Conservation (phyloP, 2,329 filamentous ascomycete genomes). For the Fulvia fulva region DNA sequence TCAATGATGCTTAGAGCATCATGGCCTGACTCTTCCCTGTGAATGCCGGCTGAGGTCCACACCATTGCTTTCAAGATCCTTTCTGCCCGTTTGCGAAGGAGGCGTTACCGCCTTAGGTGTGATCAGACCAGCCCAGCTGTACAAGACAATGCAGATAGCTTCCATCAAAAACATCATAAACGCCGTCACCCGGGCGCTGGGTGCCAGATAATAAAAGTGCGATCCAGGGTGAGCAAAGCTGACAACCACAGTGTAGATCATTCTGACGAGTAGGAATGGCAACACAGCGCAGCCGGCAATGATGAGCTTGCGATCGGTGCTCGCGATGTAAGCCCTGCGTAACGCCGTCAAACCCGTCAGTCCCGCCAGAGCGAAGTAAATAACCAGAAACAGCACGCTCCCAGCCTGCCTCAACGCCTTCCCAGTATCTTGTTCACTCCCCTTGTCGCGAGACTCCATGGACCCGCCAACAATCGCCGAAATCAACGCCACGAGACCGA, state of each 20-base stretch:
- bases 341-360: constrained; percentile 15
- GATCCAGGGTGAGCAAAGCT: constrained; percentile 18
- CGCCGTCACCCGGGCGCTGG: constrained; percentile 21
- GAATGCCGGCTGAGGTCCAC: no score
- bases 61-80: neutral
- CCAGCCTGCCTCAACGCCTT: constrained; percentile 18
- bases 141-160: constrained; percentile 21
- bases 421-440: constrained; percentile 10
- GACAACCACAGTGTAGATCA: constrained; percentile 32
- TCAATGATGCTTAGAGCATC: no score
- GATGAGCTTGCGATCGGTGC: constrained; percentile 19
- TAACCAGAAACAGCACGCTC: constrained; percentile 21
- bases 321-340: constrained; percentile 7
- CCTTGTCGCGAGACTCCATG: constrained; percentile 1
- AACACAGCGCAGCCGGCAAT: constrained; percentile 25
- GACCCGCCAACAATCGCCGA: constrained; percentile 27
- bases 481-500: constrained; percentile 23
- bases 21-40: no score
- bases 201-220: constrained; percentile 18
- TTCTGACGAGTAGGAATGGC: constrained; percentile 33
- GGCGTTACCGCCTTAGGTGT: constrained; percentile 15
- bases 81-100: neutral
- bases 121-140: constrained; percentile 20
- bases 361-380: constrained; percentile 16
- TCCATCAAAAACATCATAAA: constrained; percentile 31